phyloP scores from a whole-genome alignment of 2,329 filamentous ascomycete genomes.

The Neopestalotiopsis clavispora region DNA sequence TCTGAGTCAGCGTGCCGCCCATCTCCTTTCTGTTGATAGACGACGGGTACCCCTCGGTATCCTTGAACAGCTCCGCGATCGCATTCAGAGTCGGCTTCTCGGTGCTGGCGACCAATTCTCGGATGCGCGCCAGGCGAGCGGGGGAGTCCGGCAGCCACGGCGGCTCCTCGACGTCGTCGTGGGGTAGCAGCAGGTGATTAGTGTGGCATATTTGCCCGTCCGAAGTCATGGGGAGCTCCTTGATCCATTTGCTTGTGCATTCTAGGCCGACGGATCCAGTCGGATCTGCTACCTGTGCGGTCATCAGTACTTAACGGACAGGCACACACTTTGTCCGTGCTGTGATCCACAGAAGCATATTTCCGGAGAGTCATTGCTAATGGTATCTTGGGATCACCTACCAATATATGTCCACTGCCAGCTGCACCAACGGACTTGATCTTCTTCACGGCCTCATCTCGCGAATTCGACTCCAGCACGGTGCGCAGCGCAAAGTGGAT shows the following conservation, averaged over 20 bases:
- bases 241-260: constrained; percentile 40
- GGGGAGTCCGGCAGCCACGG: constrained; percentile 37
- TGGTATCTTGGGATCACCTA: neutral
- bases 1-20: constrained; percentile 28
- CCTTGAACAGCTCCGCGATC: constrained; percentile 32
- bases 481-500: constrained; percentile 65
- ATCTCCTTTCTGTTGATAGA: constrained; percentile 35
- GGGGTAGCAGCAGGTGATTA: constrained; percentile 46
- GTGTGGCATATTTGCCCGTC: constrained; percentile 44
- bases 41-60: constrained; percentile 32
- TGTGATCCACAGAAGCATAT: too few species aligned
- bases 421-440: constrained; percentile 52
- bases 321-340: too few species aligned
- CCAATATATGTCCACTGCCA: constrained; percentile 53
- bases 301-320: neutral
- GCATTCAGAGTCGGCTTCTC: constrained; percentile 21
- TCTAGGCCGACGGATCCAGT: constrained; percentile 49
- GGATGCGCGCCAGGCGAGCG: constrained; percentile 29
- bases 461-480: constrained; percentile 56
- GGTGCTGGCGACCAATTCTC: constrained; percentile 27
- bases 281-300: constrained; percentile 45
- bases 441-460: constrained; percentile 48
- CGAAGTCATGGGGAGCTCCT: constrained; percentile 30
- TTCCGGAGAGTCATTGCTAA: too few species aligned
- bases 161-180: constrained; percentile 34